Evolutionary conservation across 2,329 filamentous ascomycete genomes (phyloP).

Genomic region (Rutstroemia sp.): DNA sequence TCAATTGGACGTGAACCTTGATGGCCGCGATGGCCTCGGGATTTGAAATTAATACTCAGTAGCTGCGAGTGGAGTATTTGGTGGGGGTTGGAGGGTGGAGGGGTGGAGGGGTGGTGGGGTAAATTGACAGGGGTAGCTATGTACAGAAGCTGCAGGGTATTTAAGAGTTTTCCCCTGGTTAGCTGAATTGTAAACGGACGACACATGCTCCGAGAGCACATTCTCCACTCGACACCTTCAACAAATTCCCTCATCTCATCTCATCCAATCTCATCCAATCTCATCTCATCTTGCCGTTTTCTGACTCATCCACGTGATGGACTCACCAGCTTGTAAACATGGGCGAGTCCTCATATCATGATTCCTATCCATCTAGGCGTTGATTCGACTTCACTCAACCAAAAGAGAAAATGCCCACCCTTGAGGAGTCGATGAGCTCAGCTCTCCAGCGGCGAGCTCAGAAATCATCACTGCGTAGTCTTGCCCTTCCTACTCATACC

Average conservation of each 20-base stretch:
- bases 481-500: constrained; percentile 8
- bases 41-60: neutral
- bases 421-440: neutral
- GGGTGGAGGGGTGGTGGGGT: too few relatives aligned
- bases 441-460: constrained; percentile 4
- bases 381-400: neutral
- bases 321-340: neutral
- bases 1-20: too few relatives aligned
- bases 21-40: too few relatives aligned
- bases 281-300: neutral
- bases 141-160: too few relatives aligned
- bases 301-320: neutral
- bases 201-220: neutral
- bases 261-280: too few relatives aligned
- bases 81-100: too few relatives aligned
- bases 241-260: neutral
- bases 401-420: constrained; percentile 1
- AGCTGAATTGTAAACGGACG: neutral
- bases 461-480: constrained; percentile 2
- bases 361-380: neutral
- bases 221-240: neutral
- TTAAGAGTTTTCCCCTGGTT: neutral
- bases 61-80: neutral
- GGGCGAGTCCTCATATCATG: neutral
- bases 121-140: too few relatives aligned